Percentiles rank a stretch among this genome's conserved stretches.
Conservation (phyloP, 768 basidiomycete genomes). For the Cystobasidium tubakii region DNA sequence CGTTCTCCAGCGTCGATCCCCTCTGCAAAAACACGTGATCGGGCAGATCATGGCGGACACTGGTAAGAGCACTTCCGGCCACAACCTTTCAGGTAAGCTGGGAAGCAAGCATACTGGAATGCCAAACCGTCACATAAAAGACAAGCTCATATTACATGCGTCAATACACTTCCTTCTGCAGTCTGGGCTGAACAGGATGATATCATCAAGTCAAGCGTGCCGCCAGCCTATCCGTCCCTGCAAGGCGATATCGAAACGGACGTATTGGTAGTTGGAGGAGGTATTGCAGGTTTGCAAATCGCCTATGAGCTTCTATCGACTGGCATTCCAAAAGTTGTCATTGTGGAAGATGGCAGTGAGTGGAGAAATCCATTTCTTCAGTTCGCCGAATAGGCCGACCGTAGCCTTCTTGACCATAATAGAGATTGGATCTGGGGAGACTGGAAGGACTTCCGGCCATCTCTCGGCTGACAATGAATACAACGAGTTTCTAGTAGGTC, state of each 20-base stretch:
- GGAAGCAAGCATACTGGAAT: too few species aligned
- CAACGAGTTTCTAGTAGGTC: not conserved
- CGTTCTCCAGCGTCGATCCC: too few species aligned
- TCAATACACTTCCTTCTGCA: not conserved
- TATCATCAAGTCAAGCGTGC: not conserved
- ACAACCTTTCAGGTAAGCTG: too few species aligned
- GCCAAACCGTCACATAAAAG: too few species aligned
- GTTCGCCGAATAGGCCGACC: not conserved
- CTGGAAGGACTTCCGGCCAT: not conserved
- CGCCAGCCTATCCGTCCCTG: not conserved
- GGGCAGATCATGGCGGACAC: too few species aligned
- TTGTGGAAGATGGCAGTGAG: not conserved
- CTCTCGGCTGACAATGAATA: conserved; percentile 4
- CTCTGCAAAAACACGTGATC: too few species aligned
- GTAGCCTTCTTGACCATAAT: not conserved
- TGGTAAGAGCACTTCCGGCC: too few species aligned
- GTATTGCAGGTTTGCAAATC: conserved; percentile 5
- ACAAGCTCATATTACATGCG: too few species aligned
- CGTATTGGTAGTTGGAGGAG: not conserved
- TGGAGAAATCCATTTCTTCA: not conserved
- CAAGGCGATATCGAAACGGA: not conserved
- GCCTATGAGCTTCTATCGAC: conserved; percentile 1
- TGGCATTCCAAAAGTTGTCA: not conserved
- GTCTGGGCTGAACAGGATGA: conserved; percentile 8
- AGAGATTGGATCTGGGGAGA: conserved; percentile 10